Conservation (phyloP, 257 asterid species). For the Paraleonurus japonicus region DNA sequence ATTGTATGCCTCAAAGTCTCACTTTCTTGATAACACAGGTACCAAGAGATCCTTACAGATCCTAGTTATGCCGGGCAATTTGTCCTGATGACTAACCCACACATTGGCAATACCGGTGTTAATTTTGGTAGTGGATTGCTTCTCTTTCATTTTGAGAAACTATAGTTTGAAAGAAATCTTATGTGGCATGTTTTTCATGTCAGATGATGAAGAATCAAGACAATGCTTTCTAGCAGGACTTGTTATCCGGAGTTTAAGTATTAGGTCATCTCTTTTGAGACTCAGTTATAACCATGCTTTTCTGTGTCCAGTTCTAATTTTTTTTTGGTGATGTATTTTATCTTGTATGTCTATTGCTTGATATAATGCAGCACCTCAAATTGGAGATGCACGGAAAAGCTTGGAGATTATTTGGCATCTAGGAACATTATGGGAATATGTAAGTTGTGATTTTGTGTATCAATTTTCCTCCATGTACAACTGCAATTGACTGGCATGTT, state of each 20-base stretch:
- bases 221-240: slow-evolving; percentile 88
- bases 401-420: slow-evolving; percentile 86
- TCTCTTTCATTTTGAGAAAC: slow-evolving; percentile 1
- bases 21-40: slow-evolving; percentile 43
- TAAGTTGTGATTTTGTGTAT: slow-evolving; percentile 37
- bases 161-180: slow-evolving; percentile 16
- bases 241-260: slow-evolving; percentile 86
- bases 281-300: slow-evolving; percentile 3
- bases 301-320: neutral
- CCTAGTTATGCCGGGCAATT: slow-evolving; percentile 99
- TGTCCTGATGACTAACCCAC: slow-evolving; percentile 95
- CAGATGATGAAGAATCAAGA: slow-evolving; percentile 86
- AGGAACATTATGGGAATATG: slow-evolving; percentile 95
- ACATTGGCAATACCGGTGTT: slow-evolving; percentile 91
- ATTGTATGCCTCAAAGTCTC: neutral
- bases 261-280: slow-evolving; percentile 48
- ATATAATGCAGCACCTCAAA: slow-evolving; percentile 68
- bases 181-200: slow-evolving; percentile 15
- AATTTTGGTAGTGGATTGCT: slow-evolving; percentile 63
- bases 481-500: neutral
- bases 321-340: neutral
- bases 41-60: slow-evolving; percentile 94
- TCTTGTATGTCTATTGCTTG: slow-evolving; percentile 4
- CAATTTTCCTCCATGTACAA: slow-evolving; percentile 10
- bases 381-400: slow-evolving; percentile 77